A percentile compares a stretch with the other conserved stretches of the same genome.
Evolutionary conservation across 2,329 filamentous ascomycete genomes (phyloP).

Genomic region (Fusarium ramigenum): DNA sequence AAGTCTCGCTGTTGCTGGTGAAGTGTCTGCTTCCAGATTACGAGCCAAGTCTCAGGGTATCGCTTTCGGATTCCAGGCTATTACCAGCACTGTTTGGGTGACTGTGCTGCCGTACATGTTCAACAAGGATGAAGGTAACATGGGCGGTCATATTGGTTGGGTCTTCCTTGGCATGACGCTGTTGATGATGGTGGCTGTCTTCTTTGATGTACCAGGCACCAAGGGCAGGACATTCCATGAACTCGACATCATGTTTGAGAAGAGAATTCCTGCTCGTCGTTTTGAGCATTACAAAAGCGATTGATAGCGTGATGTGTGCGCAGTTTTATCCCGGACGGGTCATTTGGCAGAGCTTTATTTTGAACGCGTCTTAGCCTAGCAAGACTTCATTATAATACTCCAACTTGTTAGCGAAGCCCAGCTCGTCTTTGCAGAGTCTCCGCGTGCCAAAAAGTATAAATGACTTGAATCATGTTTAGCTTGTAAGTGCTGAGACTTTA

Average conservation of each 20-base stretch:
- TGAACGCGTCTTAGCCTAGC: too few species aligned
- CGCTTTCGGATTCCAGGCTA: constrained; percentile 1
- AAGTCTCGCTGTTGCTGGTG: constrained; percentile 5
- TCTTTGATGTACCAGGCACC: constrained; percentile 9
- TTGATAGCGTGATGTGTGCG: neutral
- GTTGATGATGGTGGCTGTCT: constrained; percentile 1
- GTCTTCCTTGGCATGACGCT: constrained; percentile 3
- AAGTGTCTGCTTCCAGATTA: constrained; percentile 8
- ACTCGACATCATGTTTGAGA: constrained; percentile 11
- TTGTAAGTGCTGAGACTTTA: too few species aligned
- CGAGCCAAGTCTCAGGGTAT: constrained; percentile 10
- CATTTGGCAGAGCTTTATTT: too few species aligned
- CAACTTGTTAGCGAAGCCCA: too few species aligned
- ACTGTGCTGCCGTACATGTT: constrained; percentile 7
- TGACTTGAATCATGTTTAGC: too few species aligned
- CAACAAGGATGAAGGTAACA: constrained; percentile 10
- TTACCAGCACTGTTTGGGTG: constrained; percentile 2
- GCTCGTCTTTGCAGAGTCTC: too few species aligned
- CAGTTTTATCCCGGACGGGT: too few species aligned
- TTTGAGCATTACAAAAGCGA: neutral
- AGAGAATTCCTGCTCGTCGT: neutral
- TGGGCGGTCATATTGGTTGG: constrained; percentile 9
- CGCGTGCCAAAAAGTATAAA: too few species aligned
- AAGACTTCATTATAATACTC: too few species aligned
- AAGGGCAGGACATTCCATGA: constrained; percentile 10